Percentiles rank a stretch among this genome's conserved stretches.
These are phyloP conservation scores for Coemansia sp. DNA, from an alignment of 192 early-diverging fungal genomes.

Conservation along the genomic window DNA sequence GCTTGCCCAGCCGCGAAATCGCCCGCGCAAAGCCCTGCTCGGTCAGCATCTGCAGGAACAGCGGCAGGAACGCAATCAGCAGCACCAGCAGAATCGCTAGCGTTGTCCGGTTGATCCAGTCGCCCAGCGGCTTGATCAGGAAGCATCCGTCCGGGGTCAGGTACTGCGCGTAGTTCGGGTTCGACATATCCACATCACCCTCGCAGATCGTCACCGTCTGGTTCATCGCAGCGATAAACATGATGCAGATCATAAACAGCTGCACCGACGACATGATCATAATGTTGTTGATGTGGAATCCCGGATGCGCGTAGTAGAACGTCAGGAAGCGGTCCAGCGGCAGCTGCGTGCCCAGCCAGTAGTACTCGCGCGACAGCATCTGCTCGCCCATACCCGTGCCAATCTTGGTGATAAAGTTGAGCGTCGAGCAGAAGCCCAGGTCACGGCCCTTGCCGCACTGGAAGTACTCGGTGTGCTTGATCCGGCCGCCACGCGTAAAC, in stretches of 20 bases:
- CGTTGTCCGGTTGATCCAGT: constrained; percentile 80
- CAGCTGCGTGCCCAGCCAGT: constrained; percentile 80
- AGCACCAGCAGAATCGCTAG: constrained; percentile 78
- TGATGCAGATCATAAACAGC: constrained; percentile 73
- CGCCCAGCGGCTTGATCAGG: constrained; percentile 66
- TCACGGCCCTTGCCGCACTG: constrained; percentile 91
- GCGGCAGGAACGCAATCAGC: constrained; percentile 73
- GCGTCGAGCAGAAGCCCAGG: constrained; percentile 81
- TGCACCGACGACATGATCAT: constrained; percentile 80
- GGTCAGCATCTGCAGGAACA: constrained; percentile 79
- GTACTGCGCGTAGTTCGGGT: constrained; percentile 48
- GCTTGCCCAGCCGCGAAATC: constrained; percentile 67
- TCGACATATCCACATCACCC: constrained; percentile 55
- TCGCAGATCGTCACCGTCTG: constrained; percentile 59
- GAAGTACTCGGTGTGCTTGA: constrained; percentile 88
- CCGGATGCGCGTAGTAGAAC: constrained; percentile 85
- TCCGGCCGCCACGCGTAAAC: constrained; percentile 77
- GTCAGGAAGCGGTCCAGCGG: constrained; percentile 82
- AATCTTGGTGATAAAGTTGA: constrained; percentile 88
- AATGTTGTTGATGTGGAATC: constrained; percentile 87
- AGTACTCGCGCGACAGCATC: constrained; percentile 90
- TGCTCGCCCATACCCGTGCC: constrained; percentile 92
- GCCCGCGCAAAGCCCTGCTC: constrained; percentile 75
- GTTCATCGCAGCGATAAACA: constrained; percentile 73
- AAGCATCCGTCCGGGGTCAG: constrained; percentile 59